Conservation (phyloP, 2,329 filamentous ascomycete genomes). For the Teratosphaeria viscida region DNA sequence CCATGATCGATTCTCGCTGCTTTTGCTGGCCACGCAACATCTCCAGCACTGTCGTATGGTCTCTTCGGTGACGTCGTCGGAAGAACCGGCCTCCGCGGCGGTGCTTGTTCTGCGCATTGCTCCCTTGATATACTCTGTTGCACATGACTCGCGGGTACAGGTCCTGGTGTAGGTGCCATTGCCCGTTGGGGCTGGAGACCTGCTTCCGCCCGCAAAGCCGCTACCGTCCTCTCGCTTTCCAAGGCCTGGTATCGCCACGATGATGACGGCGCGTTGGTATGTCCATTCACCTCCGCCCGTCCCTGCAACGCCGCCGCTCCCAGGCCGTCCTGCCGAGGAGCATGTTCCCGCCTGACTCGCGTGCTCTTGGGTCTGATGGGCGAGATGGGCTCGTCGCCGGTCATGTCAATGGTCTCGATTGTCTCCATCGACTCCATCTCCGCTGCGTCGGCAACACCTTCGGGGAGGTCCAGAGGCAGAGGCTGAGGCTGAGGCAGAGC, state of each 20-base stretch:
- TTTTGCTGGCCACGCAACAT: not conserved
- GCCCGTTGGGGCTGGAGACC: not conserved
- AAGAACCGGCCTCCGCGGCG: not conserved
- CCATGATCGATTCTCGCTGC: not conserved
- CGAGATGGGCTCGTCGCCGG: not conserved
- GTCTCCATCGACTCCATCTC: not conserved
- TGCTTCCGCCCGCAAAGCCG: not conserved
- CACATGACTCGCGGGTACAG: too few relatives aligned
- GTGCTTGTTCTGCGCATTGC: not conserved
- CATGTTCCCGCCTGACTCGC: not conserved
- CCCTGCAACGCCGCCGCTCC: not conserved
- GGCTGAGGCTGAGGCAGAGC: too few relatives aligned
- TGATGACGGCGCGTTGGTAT: not conserved
- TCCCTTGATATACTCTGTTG: not conserved
- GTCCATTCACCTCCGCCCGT: not conserved
- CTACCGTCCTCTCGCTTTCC: not conserved
- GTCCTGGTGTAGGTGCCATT: not conserved
- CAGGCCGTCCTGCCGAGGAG: not conserved
- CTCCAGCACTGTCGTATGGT: not conserved
- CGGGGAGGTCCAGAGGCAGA: too few relatives aligned
- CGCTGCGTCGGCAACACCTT: too few relatives aligned
- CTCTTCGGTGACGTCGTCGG: not conserved
- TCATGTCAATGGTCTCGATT: not conserved
- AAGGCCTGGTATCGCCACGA: too few relatives aligned
- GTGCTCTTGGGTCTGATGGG: not conserved